Conservation (phyloP, 768 basidiomycete species). For the Boletus reticulatus region DNA sequence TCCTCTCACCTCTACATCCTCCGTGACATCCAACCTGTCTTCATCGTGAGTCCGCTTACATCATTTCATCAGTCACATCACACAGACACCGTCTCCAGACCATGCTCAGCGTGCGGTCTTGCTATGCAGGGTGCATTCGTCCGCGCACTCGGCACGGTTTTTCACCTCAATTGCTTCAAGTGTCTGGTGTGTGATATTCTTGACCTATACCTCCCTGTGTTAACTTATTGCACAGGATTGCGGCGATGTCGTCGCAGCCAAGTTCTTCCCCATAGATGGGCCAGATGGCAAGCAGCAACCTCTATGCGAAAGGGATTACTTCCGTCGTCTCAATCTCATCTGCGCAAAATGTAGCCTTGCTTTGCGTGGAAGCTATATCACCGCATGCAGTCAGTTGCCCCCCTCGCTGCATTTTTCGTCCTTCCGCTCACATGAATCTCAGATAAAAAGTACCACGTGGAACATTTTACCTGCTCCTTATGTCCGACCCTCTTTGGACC, state of each 20-base stretch:
- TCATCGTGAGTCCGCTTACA: slow-evolving; percentile 50
- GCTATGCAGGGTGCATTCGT: slow-evolving; percentile 96
- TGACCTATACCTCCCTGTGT: neutral
- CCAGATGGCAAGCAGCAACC: slow-evolving; percentile 86
- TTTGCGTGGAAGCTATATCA: slow-evolving; percentile 96
- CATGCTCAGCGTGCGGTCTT: slow-evolving; percentile 76
- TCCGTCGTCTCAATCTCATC: slow-evolving; percentile 91
- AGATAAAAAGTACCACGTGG: slow-evolving; percentile 99
- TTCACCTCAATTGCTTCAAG: slow-evolving; percentile 97
- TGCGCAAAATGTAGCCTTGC: slow-evolving; percentile 96
- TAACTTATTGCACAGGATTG: slow-evolving; percentile 68
- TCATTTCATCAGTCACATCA: slow-evolving; percentile 8
- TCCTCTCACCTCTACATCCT: slow-evolving; percentile 52
- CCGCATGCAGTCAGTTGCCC: slow-evolving; percentile 84
- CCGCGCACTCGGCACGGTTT: slow-evolving; percentile 89
- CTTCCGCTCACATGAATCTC: slow-evolving; percentile 18
- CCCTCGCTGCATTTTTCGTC: neutral
- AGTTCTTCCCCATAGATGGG: slow-evolving; percentile 98
- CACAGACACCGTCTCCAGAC: slow-evolving; percentile 36
- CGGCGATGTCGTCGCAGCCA: slow-evolving; percentile 92
- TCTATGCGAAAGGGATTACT: slow-evolving; percentile 98
- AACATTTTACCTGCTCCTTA: slow-evolving; percentile 98
- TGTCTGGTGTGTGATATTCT: slow-evolving; percentile 71
- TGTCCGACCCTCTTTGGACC: slow-evolving; percentile 96
- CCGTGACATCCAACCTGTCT: slow-evolving; percentile 50